Evolutionary conservation across 345 rosid species (phyloP).

Genomic region (Nasturtium officinale): DNA sequence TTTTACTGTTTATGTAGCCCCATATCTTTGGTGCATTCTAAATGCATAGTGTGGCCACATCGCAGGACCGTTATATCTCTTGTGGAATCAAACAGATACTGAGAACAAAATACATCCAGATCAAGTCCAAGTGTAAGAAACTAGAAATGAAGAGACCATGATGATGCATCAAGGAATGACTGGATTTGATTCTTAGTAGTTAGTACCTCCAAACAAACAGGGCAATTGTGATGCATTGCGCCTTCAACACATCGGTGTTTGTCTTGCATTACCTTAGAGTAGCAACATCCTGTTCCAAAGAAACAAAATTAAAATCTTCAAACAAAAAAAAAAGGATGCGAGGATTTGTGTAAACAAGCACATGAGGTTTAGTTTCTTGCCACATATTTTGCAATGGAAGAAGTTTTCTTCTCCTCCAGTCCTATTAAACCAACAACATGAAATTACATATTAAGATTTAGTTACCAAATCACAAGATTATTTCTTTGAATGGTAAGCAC

Average conservation of each 20-base stretch:
- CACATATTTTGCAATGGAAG: constrained; percentile 62
- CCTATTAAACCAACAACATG: constrained; percentile 41
- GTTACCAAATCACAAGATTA: constrained; percentile 9
- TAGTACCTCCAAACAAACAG: constrained; percentile 69
- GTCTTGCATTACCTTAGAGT: constrained; percentile 53
- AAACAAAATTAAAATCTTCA: background rate
- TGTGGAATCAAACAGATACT: constrained; percentile 81
- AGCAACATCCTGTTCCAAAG: constrained; percentile 59
- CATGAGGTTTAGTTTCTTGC: constrained; percentile 38
- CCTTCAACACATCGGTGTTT: constrained; percentile 67
- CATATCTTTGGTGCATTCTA: constrained; percentile 74
- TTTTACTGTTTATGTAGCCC: constrained; percentile 58
- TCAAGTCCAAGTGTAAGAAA: background rate
- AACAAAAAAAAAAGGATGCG: background rate
- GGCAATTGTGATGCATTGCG: constrained; percentile 73
- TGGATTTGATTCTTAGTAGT: constrained; percentile 23
- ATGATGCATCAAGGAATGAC: background rate
- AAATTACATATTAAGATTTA: background rate
- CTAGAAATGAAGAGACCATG: background rate
- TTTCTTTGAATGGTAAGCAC: background rate
- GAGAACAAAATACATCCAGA: constrained; percentile 9
- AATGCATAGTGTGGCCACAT: constrained; percentile 85
- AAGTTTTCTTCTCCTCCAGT: constrained; percentile 61
- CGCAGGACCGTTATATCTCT: constrained; percentile 59
- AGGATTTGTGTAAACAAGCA: constrained; percentile 16